These are phyloP conservation scores for Oryza brachyantha DNA, from an alignment of 176 grass and related monocot genomes.

Conservation along the genomic window DNA sequence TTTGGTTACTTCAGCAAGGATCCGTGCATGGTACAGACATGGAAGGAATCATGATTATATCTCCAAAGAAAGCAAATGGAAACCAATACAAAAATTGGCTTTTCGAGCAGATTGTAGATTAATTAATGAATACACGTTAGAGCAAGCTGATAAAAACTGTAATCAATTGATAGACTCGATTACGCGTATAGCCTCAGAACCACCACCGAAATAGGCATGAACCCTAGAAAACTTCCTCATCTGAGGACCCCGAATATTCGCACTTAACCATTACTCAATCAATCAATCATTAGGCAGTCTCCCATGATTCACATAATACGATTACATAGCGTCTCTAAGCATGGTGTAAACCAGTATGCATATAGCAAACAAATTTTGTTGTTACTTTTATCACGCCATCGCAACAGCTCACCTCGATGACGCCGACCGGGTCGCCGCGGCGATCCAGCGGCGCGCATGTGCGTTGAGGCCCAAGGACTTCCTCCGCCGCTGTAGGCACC, in stretches of 20 bases:
- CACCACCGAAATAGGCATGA: not conserved
- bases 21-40: not conserved
- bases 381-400: not conserved
- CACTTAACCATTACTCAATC: not conserved
- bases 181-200: not conserved
- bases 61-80: not conserved
- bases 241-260: not conserved
- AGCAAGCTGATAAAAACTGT: not conserved
- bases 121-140: not conserved
- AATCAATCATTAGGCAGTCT: not conserved
- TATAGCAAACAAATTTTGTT: not conserved
- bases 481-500: conserved; percentile 16
- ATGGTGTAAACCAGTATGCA: not conserved
- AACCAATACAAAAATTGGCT: not conserved
- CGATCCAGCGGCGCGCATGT: conserved; percentile 48
- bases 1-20: not conserved
- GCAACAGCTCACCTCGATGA: conserved; percentile 56
- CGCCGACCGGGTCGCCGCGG: conserved; percentile 45
- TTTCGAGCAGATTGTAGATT: too few relatives aligned
- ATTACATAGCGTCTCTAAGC: not conserved
- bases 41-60: not conserved
- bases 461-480: conserved; percentile 26
- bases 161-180: not conserved
- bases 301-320: not conserved
- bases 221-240: not conserved